phyloP scores from a whole-genome alignment of 2,329 filamentous ascomycete genomes.

The Arthrobotrys megalospora region DNA sequence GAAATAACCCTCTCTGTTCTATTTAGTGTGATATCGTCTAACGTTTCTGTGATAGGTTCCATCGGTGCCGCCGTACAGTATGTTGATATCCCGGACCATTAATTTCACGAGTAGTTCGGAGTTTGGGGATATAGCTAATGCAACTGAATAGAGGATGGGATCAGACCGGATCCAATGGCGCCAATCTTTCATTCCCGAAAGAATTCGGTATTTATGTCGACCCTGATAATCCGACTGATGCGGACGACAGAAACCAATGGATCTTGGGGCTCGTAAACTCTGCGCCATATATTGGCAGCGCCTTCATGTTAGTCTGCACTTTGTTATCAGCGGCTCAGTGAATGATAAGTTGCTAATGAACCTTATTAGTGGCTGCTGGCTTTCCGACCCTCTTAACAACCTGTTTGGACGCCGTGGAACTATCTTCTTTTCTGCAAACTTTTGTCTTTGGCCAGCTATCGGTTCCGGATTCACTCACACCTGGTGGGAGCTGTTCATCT shows the following conservation, averaged over 20 bases:
- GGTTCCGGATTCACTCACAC: slow-evolving; percentile 76
- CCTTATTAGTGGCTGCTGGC: slow-evolving; percentile 73
- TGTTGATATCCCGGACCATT: slow-evolving; percentile 26
- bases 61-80: slow-evolving; percentile 78
- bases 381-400: slow-evolving; percentile 77
- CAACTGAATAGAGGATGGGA: slow-evolving; percentile 73
- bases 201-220: slow-evolving; percentile 62
- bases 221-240: slow-evolving; percentile 64
- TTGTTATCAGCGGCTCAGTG: slow-evolving; percentile 4
- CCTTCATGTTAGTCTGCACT: slow-evolving; percentile 70
- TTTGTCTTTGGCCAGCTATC: slow-evolving; percentile 78
- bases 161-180: slow-evolving; percentile 76
- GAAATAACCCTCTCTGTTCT: no score
- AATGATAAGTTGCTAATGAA: slow-evolving; percentile 3
- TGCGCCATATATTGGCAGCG: slow-evolving; percentile 71
- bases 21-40: neutral
- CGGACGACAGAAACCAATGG: slow-evolving; percentile 71
- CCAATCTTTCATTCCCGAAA: slow-evolving; percentile 64
- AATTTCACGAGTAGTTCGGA: neutral
- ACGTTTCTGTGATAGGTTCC: slow-evolving; percentile 67
- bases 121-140: neutral
- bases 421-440: slow-evolving; percentile 76
- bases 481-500: slow-evolving; percentile 74
- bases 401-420: slow-evolving; percentile 75
- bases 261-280: slow-evolving; percentile 79